phyloP scores from a whole-genome alignment of 257 asterid genomes.

The Solanum piurae region DNA sequence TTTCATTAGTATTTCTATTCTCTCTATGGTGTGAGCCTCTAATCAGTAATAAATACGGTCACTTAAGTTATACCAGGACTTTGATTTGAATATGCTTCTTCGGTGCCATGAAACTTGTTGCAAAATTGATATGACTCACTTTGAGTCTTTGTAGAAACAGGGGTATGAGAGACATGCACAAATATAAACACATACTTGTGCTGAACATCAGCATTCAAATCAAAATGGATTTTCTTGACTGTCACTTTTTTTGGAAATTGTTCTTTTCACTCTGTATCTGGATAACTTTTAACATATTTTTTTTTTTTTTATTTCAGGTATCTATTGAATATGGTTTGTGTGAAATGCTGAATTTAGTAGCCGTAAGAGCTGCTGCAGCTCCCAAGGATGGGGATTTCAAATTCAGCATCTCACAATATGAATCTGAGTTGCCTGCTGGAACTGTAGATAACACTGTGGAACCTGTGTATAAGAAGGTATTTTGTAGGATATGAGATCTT shows the following conservation, averaged over 20 bases:
- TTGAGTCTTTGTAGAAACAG: background rate
- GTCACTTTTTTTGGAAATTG: background rate
- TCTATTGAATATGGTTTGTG: constrained; percentile 73
- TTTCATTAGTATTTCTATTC: background rate
- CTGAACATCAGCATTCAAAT: background rate
- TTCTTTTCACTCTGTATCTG: background rate
- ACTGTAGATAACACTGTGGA: constrained; percentile 38
- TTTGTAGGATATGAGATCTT: background rate
- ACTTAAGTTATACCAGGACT: background rate
- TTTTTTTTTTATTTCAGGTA: constrained; percentile 29
- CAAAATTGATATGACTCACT: background rate
- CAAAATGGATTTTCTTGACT: background rate
- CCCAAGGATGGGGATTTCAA: constrained; percentile 67
- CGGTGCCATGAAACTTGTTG: background rate
- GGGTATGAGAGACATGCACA: background rate
- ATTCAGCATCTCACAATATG: constrained; percentile 48
- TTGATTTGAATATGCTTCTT: background rate
- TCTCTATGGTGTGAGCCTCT: background rate
- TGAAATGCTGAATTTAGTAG: constrained; percentile 66
- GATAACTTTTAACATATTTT: background rate
- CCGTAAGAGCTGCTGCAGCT: constrained; percentile 54
- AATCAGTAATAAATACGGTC: background rate
- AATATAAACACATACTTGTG: background rate
- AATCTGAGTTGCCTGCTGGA: constrained; percentile 65
- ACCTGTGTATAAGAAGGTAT: constrained; percentile 56